Evolutionary conservation across 2,329 filamentous ascomycete species (phyloP), one percentile per base, ranked within the genome.

Genomic region (Paraphoma chrysanthemicola): DNA sequence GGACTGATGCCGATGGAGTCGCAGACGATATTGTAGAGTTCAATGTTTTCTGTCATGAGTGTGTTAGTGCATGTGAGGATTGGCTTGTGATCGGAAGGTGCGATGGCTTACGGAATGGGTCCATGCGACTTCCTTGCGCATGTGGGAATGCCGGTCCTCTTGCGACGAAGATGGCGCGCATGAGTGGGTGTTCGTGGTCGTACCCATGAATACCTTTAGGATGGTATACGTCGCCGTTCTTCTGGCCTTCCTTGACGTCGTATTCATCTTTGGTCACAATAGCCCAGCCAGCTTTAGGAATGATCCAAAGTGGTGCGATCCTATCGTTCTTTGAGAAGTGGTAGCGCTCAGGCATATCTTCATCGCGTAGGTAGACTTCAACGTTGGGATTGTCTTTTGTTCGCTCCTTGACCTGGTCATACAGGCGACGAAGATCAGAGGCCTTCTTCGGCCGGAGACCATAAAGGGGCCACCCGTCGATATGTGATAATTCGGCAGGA

Each of bases 151-250:
- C 93, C 4, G 95, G 95, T 0, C 95, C 95, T 39, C 92, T 84
- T 1, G 95, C 95, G 47, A 98, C 84, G 68, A 99, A 99, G 43
- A 99, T 96, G 0, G 95, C 94, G 39, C 95, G 84, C 95, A 99
- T 99, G 44, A 99, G 82, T 0, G 94, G 93, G 73, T 99, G 90
- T 69, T 96, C 89, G 69, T 97, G 90, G 73, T 99, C 95, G 72
- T 98, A 99, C 1, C 95, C 95, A 72, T 99, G 95, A 2, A 99
- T 80, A 2, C 95, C 95, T 29, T 85, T 85, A 0, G 95, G 95
- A 64, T 90, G 85, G 71, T 97, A 99, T 0, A 86, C 81, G 11
- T 85, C 74, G 0, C 86, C 87, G 11, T 87, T 86, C 51, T 84
- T 81, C 59, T 88, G 83, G 0, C 85, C 91, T 47, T 89, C 82